Evolutionary conservation across 441 rosid genomes (phyloP).

Genomic region (California macrophylla): DNA sequence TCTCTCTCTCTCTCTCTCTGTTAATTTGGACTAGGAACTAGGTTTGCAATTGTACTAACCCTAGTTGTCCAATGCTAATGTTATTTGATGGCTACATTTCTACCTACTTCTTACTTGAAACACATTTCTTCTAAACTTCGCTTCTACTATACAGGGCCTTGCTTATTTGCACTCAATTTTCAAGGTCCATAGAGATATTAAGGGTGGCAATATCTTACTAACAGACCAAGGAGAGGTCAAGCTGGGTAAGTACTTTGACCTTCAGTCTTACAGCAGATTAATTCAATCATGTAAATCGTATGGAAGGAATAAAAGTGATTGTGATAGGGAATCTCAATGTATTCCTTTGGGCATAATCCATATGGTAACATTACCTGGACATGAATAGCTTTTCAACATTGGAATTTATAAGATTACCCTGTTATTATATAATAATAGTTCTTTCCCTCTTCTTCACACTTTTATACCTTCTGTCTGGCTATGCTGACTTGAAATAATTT

Average conservation of each 20-base stretch:
- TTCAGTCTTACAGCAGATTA: background rate
- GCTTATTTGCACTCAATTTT: conserved; percentile 91
- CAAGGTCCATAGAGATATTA: conserved; percentile 97
- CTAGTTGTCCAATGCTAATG: background rate
- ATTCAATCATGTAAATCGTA: background rate
- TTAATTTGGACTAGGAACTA: background rate
- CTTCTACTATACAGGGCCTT: conserved; percentile 61
- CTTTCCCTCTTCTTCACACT: background rate
- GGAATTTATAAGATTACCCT: background rate
- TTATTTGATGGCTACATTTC: background rate
- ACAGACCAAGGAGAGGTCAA: conserved; percentile 99
- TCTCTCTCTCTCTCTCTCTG: background rate
- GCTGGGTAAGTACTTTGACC: conserved; percentile 60
- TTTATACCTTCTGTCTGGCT: background rate
- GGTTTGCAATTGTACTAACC: background rate
- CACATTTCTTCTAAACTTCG: conserved; percentile 9
- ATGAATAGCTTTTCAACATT: background rate
- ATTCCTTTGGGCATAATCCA: background rate
- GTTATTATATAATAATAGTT: background rate
- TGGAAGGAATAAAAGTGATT: background rate
- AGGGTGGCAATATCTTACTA: conserved; percentile 95
- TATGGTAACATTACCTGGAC: background rate
- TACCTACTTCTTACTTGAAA: background rate
- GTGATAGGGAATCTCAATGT: conserved; percentile 4
- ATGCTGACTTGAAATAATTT: background rate